Evolutionary conservation across 2,329 filamentous ascomycete genomes (phyloP).

Genomic region (Phyllosticta paracitricarpa): DNA sequence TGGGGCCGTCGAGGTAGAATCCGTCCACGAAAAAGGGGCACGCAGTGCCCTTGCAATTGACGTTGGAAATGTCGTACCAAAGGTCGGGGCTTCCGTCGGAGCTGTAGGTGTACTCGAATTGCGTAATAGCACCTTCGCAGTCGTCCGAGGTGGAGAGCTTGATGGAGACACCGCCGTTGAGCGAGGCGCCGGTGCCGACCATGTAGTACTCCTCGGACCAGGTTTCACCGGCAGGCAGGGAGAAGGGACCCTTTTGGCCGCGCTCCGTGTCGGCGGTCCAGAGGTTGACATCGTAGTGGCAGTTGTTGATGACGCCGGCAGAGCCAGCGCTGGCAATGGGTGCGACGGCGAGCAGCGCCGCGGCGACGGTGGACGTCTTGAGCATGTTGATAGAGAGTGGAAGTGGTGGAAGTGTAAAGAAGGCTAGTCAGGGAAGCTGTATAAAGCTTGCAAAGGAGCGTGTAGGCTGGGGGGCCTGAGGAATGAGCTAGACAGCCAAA

Average conservation of each 20-base stretch:
- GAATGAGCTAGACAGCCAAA: constrained; percentile 32
- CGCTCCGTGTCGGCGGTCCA: constrained; percentile 27
- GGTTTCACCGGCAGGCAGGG: constrained; percentile 19
- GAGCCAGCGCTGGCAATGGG: constrained; percentile 15
- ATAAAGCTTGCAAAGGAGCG: constrained; percentile 20
- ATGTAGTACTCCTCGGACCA: constrained; percentile 17
- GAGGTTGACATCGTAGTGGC: constrained; percentile 26
- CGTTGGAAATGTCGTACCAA: constrained; percentile 11
- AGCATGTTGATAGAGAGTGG: not conserved
- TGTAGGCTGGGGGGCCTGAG: constrained; percentile 28
- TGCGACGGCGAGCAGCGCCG: constrained; percentile 22
- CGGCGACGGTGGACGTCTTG: constrained; percentile 24
- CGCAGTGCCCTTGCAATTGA: constrained; percentile 9
- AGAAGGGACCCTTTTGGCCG: constrained; percentile 18
- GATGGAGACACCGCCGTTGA: constrained; percentile 25
- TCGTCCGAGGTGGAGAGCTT: constrained; percentile 27
- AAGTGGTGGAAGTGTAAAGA: not conserved
- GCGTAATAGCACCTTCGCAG: constrained; percentile 23
- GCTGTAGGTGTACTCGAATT: constrained; percentile 29
- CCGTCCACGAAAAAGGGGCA: constrained; percentile 12
- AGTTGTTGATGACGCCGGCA: constrained; percentile 29
- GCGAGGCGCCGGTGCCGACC: constrained; percentile 21
- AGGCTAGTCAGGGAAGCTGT: not conserved
- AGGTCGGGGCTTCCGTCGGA: constrained; percentile 27
- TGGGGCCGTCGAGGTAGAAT: constrained; percentile 12